Base-by-base conservation (phyloP, 2,329 filamentous ascomycete genomes). In the Zasmidium angulare region DNA sequence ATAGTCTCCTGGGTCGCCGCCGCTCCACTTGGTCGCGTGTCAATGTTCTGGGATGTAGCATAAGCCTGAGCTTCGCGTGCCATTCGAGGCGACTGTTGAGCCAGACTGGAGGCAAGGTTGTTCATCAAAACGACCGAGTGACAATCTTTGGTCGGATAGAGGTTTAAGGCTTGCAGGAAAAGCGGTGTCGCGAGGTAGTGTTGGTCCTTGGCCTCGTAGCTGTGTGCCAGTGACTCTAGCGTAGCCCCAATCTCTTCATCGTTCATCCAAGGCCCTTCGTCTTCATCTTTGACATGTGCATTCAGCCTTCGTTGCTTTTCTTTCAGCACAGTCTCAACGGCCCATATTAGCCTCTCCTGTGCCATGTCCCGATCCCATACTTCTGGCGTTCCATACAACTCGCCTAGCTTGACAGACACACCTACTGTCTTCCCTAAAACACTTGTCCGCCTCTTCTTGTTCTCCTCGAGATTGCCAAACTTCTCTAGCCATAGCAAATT, bases 121-220 rank as follows among this genome's bases (percentile, higher is more conserved):
- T 92, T 93, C 90, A 93, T 96, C 71, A 97, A 80, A 14, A 93
- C 82, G 24, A 91, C 89, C 53, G 89, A 86, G 72, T 96, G 92
- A 72, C 93, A 97, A 26, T 80, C 83, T 22, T 78, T 80, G 1
- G 77, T 76, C 2, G 85, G 82, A 72, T 85, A 88, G 49, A 95
- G 76, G 19, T 87, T 83, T 31, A 96, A 80, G 4, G 93, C 91
- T 70, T 96, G 91, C 68, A 97, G 85, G 73, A 93, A 96, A 26
- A 97, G 81, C 2, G 93, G 92, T 21, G 93, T 84, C 4, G 93
- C 89, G 1, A 97, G 86, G 66, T 93, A 90, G 70, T 91, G 88
- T 67, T 90, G 86, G 48, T 87, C 84, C 67, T 85, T 86, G 51
- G 83, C 81, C 70, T 90, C 86, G 75, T 96, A 97, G 67, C 87